Evolutionary conservation across 768 basidiomycete species (phyloP), one percentile per base, ranked within the genome.

Genomic region (Podaxis mareebaensis): DNA sequence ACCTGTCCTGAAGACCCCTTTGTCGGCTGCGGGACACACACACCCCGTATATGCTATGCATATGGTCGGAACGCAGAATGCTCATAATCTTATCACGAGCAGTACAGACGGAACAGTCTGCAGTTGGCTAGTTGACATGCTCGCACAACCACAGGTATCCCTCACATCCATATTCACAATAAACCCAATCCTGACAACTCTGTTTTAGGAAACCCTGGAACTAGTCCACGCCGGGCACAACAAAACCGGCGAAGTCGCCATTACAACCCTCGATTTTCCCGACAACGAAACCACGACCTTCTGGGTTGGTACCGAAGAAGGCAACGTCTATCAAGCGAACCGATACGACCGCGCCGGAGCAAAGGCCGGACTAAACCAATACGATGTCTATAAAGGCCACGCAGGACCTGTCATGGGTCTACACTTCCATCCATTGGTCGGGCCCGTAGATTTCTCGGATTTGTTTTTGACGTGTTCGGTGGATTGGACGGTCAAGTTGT

Each of bases 31-130:
- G 30, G 97, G 97, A 0, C 97, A 99, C 72, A 99, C 97, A 3
- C 96, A 99, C 76, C 97, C 97, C 0, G 93, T 99, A 42, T 99
- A 99, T 77, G 92, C 94, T 0, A 97, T 99, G 90, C 89, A 92
- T 67, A 95, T 98, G 89, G 93, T 99, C 17, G 97, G 97, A 8
- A 97, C 97, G 2, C 97, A 99, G 76, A 98, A 99, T 73, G 97
- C 97, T 0, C 96, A 99, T 75, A 99, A 97, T 71, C 78, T 99
- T 63, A 95, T 99, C 67, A 95, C 95, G 11, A 93, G 92, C 70
- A 97, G 95, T 69, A 98, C 97, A 11, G 97, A 99, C 74, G 97
- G 97, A 2, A 90, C 90, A 28, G 93, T 99, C 4, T 99, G 97
- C 75, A 93, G 92, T 73, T 99, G 97, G 97, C 79, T 96, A 10